phyloP scores from a whole-genome alignment of 2,329 filamentous ascomycete species.

The Calonectria multiphialidica region DNA sequence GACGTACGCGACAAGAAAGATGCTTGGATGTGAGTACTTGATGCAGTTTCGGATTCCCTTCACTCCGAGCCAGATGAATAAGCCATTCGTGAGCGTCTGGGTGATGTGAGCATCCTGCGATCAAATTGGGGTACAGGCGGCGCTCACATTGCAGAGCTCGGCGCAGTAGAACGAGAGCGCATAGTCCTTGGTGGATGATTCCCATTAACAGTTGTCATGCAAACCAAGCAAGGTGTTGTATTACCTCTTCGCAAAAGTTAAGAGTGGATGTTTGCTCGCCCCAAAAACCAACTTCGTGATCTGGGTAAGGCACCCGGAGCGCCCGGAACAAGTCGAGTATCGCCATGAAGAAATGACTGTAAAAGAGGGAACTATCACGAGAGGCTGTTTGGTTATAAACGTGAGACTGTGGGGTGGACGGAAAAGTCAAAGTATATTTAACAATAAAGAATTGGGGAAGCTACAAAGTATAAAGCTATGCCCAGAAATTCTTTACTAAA shows the following conservation, averaged over 20 bases:
- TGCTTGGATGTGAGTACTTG: slow-evolving; percentile 77
- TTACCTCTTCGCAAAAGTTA: slow-evolving; percentile 85
- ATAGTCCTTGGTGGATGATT: slow-evolving; percentile 59
- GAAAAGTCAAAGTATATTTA: slow-evolving; percentile 3
- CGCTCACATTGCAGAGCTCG: slow-evolving; percentile 75
- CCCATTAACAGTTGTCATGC: neutral
- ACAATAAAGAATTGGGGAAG: slow-evolving; percentile 9
- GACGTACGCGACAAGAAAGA: slow-evolving; percentile 76
- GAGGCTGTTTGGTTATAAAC: slow-evolving; percentile 8
- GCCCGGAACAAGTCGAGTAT: slow-evolving; percentile 27
- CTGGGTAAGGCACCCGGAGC: slow-evolving; percentile 56
- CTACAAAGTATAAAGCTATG: slow-evolving; percentile 2
- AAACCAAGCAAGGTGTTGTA: slow-evolving; percentile 21
- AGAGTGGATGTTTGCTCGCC: slow-evolving; percentile 77
- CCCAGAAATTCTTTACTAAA: neutral
- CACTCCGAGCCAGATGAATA: slow-evolving; percentile 83
- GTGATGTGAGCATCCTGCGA: slow-evolving; percentile 18
- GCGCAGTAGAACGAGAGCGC: slow-evolving; percentile 81
- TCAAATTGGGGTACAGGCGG: neutral
- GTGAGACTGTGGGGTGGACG: neutral
- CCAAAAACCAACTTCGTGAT: slow-evolving; percentile 69
- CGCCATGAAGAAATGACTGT: slow-evolving; percentile 23
- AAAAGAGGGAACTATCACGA: neutral
- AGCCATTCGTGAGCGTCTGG: slow-evolving; percentile 81
- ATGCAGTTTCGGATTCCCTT: slow-evolving; percentile 82